Base-by-base conservation (phyloP, 2,329 filamentous ascomycete species). In the Beauveria pseudobassiana region DNA sequence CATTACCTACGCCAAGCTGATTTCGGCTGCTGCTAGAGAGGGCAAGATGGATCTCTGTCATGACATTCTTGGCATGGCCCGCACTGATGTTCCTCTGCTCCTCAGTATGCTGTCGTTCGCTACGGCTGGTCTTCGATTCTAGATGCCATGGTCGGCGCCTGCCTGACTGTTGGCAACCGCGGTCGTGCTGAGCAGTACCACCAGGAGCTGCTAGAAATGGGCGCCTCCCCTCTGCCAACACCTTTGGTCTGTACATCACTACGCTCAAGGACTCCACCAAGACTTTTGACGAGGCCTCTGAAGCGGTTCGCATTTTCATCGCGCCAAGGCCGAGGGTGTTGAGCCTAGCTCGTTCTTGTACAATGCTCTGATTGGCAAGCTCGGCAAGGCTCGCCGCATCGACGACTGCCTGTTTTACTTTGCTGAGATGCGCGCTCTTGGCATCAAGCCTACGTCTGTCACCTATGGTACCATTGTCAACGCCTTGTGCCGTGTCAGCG, bases 381-480 rank as follows among this genome's bases (percentile, higher is more conserved):
- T 99, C 46, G 95, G 95, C 71, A 98, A 98, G 82, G 95, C 95
- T 61, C 90, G 95, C 59, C 92, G 95, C 64, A 98, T 99, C 65
- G 95, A 99, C 68, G 95, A 99, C 78, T 98, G 93, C 72, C 85
- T 99, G 26, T 96, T 95, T 74, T 98, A 97, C 82, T 99, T 99
- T 75, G 89, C 90, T 28, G 95, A 98, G 79, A 99, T 99, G 95
- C 90, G 95, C 69, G 86, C 86, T 62, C 85, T 96, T 54, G 90
- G 91, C 61, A 93, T 99, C 71, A 93, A 93, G 69, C 95, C 95
- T 2, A 99, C 95, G 0, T 97, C 92, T 54, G 95, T 99, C 62
- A 99, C 95, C 0, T 99, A 99, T 70, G 95, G 95, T 65, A 99
- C 95, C 14, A 93, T 99, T 69, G 93, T 99, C 77, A 99, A 99